phyloP scores from a whole-genome alignment of 2,329 filamentous ascomycete species.

The Fusarium oxysporum region DNA sequence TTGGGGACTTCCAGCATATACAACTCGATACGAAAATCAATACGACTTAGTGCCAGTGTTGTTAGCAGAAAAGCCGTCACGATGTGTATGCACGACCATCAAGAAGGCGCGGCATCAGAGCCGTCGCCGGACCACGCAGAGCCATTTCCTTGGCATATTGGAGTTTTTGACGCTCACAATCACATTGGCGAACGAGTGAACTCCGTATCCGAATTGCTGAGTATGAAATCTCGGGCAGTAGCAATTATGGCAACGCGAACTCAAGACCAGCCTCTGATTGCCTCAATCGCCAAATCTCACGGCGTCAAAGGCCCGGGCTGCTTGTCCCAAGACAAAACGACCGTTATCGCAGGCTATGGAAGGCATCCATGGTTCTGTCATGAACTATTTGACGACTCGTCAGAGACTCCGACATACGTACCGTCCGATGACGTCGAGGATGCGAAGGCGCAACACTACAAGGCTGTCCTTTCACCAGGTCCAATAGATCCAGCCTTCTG shows the following conservation, averaged over 20 bases:
- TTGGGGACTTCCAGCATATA: no score
- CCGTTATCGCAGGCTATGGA: constrained; percentile 37
- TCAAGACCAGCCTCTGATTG: constrained; percentile 36
- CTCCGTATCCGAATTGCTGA: not conserved
- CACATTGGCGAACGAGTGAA: constrained; percentile 35
- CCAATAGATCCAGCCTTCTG: constrained; percentile 37
- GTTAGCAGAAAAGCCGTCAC: not conserved
- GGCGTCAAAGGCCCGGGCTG: not conserved
- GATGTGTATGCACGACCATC: not conserved
- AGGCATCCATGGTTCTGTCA: constrained; percentile 44
- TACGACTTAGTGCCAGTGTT: no score
- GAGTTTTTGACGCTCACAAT: constrained; percentile 50
- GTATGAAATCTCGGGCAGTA: constrained; percentile 26
- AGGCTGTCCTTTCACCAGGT: constrained; percentile 16
- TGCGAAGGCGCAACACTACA: constrained; percentile 37
- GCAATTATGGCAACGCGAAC: constrained; percentile 43
- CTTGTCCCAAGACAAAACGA: constrained; percentile 11
- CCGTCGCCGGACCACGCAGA: rapidly evolving
- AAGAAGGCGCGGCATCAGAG: rapidly evolving
- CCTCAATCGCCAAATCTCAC: constrained; percentile 3
- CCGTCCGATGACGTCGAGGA: not conserved
- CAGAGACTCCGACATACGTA: not conserved
- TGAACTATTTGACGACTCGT: constrained; percentile 36
- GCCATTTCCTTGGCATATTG: constrained; percentile 39
- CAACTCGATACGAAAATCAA: no score